Percentiles rank a stretch among this genome's conserved stretches.
Evolutionary conservation across 106 monocot genomes (phyloP).

Genomic region (Chionographis japonica): DNA sequence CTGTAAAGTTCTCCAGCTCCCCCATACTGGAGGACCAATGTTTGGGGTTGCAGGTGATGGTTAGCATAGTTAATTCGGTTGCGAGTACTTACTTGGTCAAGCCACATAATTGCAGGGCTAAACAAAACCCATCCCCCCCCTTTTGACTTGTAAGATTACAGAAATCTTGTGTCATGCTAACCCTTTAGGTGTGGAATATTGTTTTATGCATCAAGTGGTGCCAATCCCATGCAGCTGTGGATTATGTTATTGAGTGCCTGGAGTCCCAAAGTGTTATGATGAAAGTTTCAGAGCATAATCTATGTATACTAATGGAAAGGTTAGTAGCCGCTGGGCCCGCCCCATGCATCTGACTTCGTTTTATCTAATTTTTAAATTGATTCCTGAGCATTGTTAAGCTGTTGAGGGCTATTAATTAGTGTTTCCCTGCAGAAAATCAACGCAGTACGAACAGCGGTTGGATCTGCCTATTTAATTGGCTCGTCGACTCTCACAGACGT

Average conservation of each 20-base stretch:
- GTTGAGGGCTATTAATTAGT: background rate
- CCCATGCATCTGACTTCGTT: conserved; percentile 6
- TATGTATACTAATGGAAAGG: background rate
- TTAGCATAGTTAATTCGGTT: conserved; percentile 4
- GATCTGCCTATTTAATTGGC: background rate
- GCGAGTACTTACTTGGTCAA: background rate
- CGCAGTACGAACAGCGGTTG: conserved; percentile 11
- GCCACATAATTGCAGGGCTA: conserved; percentile 1
- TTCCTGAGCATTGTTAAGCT: background rate
- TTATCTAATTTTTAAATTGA: conserved; percentile 6
- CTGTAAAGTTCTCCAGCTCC: no score
- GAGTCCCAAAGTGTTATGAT: no score
- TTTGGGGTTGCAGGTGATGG: conserved; percentile 6
- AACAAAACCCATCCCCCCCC: conserved; percentile 10
- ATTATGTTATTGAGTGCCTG: no score
- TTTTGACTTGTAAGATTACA: conserved; percentile 23
- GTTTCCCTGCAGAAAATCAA: background rate
- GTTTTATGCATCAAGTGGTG: conserved; percentile 16
- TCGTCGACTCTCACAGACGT: background rate
- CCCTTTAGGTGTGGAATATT: background rate
- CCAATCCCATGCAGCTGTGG: background rate
- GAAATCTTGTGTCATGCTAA: conserved; percentile 15
- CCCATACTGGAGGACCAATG: background rate
- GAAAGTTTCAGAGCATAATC: no score
- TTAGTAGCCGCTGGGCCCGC: background rate